Base-by-base conservation (phyloP, 495 filamentous ascomycete genomes). In the Sabuloglossum arenarium region DNA sequence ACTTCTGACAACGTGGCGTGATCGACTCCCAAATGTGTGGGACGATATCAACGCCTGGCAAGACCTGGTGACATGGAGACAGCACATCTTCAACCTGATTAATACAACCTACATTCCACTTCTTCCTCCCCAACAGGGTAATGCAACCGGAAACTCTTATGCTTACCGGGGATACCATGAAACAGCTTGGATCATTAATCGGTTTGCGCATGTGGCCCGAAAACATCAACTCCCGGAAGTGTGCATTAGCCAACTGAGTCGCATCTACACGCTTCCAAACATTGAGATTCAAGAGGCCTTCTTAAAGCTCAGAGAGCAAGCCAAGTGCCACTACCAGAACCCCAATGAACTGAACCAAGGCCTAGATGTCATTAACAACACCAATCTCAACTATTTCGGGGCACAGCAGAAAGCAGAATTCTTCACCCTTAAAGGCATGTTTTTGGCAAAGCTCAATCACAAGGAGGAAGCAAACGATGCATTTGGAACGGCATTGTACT, bases 281-380 rank as follows among this genome's bases (percentile, higher is more conserved):
- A 99, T 99, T 32, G 93, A 99, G 70, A 99, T 99, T 54, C 91
- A 99, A 67, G 91, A 99, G 66, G 93, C 93, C 0, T 99, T 99
- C 74, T 73, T 99, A 55, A 99, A 99, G 70, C 69, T 99, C 46
- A 73, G 93, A 31, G 93, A 99, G 65, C 93, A 99, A 65, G 93
- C 93, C 28, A 94, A 94, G 66, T 97, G 91, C 64, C 91, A 97
- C 66, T 99, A 97, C 65, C 89, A 97, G 67, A 95, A 97, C 62
- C 81, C 79, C 0, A 80, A 80, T 19, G 93, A 99, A 64, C 79
- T 99, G 32, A 88, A 79, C 50, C 90, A 79, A 64, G 93, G 93
- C 1, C 64, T 99, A 57, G 93, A 99, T 66, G 93, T 99, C 6
- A 99, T 99, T 62, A 97, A 99, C 68, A 99, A 99, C 62, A 99